Percentiles rank a stretch among this genome's conserved stretches.
phyloP scores from a whole-genome alignment of 1,284 basidiomycete genomes.

The Xanthoconium separans region DNA sequence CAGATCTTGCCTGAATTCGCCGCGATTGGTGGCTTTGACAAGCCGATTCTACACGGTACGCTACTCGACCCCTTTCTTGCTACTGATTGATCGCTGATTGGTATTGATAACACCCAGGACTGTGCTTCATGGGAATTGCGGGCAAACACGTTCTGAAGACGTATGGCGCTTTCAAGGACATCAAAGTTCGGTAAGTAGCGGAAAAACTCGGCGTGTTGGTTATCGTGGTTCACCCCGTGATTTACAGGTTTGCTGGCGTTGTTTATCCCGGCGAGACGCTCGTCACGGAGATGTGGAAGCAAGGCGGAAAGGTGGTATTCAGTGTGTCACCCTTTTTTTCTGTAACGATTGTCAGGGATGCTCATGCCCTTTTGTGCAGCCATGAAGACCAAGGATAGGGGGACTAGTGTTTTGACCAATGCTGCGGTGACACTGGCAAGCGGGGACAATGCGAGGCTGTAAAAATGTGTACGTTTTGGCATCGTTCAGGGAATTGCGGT shows the following conservation, averaged over 20 bases:
- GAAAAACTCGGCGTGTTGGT: neutral
- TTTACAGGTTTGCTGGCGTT: constrained; percentile 76
- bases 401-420: constrained; percentile 63
- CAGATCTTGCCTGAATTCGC: constrained; percentile 95
- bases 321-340: constrained; percentile 48
- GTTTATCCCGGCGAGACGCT: constrained; percentile 97
- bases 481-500: neutral
- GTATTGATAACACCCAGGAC: constrained; percentile 40
- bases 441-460: constrained; percentile 61
- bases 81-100: neutral
- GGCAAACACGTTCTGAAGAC: constrained; percentile 92
- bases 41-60: constrained; percentile 77
- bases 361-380: constrained; percentile 37
- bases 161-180: constrained; percentile 86
- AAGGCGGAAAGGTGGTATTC: constrained; percentile 90
- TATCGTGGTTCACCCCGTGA: neutral
- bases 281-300: constrained; percentile 97
- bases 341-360: neutral
- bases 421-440: constrained; percentile 73
- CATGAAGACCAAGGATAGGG: constrained; percentile 80
- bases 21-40: constrained; percentile 91
- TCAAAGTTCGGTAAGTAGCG: constrained; percentile 84
- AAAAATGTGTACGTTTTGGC: constrained; percentile 15
- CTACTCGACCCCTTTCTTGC: neutral
- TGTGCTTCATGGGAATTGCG: constrained; percentile 93